phyloP scores from a whole-genome alignment of 106 monocot genomes.

The Dioscorea dumetorum region DNA sequence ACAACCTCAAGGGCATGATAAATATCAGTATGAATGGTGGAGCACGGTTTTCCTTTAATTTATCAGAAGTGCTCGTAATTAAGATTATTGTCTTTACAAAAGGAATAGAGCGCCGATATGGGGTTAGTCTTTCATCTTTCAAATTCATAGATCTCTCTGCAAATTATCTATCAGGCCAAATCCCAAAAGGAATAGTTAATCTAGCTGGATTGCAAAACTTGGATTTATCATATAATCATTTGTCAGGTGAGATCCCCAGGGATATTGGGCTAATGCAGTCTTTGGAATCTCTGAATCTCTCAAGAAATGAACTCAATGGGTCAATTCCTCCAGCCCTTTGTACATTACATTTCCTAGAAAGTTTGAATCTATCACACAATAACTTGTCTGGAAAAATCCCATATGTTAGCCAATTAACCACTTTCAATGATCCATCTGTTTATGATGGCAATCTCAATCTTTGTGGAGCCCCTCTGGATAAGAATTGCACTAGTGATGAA shows the following conservation, averaged over 20 bases:
- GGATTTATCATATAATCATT: not conserved
- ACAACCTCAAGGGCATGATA: not conserved
- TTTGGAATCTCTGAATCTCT: not conserved
- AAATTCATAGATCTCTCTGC: not conserved
- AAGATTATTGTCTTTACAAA: not conserved
- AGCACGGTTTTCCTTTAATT: not conserved
- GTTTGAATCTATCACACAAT: no score
- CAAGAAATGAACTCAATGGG: not conserved
- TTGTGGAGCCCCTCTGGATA: not conserved
- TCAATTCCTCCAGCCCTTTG: not conserved
- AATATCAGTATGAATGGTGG: not conserved
- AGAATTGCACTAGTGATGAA: not conserved
- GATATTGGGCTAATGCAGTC: not conserved
- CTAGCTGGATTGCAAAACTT: not conserved
- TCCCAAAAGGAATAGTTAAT: not conserved
- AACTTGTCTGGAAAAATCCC: constrained; percentile 2
- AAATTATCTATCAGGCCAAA: not conserved
- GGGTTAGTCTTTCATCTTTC: not conserved
- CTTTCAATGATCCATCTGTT: constrained; percentile 2
- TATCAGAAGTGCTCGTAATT: not conserved
- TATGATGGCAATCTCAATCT: not conserved
- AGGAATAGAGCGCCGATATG: not conserved
- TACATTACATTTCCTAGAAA: not conserved
- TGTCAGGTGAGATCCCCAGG: not conserved
- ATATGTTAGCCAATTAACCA: not conserved